Evolutionary conservation across 805 yeast species (phyloP).

Genomic region (Starmerella powellii): DNA sequence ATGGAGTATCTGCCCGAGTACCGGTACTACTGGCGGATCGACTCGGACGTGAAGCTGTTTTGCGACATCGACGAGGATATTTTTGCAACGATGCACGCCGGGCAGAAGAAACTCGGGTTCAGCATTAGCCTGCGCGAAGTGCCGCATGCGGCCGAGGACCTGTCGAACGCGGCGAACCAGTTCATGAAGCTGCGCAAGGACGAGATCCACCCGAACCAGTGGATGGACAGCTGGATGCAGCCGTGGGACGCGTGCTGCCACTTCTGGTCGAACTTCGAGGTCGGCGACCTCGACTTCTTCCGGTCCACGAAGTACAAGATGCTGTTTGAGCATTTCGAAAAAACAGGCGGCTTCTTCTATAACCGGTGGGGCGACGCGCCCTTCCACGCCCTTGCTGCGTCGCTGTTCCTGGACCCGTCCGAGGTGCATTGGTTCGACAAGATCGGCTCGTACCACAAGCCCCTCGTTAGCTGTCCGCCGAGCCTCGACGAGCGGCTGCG

Average conservation of each 20-base stretch:
- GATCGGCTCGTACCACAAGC: slow-evolving; percentile 67
- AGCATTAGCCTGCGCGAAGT: slow-evolving; percentile 69
- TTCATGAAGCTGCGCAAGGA: slow-evolving; percentile 39
- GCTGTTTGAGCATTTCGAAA: slow-evolving; percentile 59
- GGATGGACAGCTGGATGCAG: slow-evolving; percentile 51
- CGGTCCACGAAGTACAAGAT: slow-evolving; percentile 49
- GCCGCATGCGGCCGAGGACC: slow-evolving; percentile 66
- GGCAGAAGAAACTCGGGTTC: slow-evolving; percentile 70
- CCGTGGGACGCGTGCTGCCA: slow-evolving; percentile 66
- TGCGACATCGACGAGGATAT: slow-evolving; percentile 93
- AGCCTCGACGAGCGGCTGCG: slow-evolving; percentile 5
- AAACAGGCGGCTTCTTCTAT: slow-evolving; percentile 67
- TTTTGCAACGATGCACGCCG: slow-evolving; percentile 60
- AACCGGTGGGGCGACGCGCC: slow-evolving; percentile 99
- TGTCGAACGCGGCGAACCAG: slow-evolving; percentile 45
- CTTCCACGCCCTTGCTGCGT: slow-evolving; percentile 76
- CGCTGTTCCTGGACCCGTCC: slow-evolving; percentile 52
- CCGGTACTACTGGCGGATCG: slow-evolving; percentile 95
- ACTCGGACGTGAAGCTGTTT: slow-evolving; percentile 79
- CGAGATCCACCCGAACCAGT: slow-evolving; percentile 43
- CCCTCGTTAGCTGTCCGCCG: slow-evolving; percentile 59
- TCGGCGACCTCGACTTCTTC: slow-evolving; percentile 71
- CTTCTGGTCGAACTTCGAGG: slow-evolving; percentile 90
- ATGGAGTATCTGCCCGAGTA: slow-evolving; percentile 60
- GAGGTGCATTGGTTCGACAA: slow-evolving; percentile 87